A percentile compares a stretch with the other conserved stretches of the same genome.
phyloP scores from a whole-genome alignment of 148 eudicot genomes.

The Camellia japonica region DNA sequence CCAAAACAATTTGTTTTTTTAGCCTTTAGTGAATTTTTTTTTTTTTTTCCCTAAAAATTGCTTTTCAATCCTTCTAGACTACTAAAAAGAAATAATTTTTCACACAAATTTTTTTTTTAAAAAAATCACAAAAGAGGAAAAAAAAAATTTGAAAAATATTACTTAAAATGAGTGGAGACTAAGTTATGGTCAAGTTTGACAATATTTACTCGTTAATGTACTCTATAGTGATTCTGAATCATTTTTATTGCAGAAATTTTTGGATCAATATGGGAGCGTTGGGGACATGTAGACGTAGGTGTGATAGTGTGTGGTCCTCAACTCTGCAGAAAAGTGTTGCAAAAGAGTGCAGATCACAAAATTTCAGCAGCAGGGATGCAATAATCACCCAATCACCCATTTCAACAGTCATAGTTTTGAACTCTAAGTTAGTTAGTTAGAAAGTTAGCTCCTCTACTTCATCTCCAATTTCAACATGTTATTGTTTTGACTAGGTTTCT shows the following conservation, averaged over 20 bases:
- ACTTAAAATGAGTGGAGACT: neutral
- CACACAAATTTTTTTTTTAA: too few relatives aligned
- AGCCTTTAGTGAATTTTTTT: too few relatives aligned
- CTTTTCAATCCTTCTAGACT: too few relatives aligned
- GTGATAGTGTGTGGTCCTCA: slow-evolving; percentile 83
- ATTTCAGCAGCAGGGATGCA: slow-evolving; percentile 36
- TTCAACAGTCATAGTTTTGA: slow-evolving; percentile 85
- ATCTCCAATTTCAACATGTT: too few relatives aligned
- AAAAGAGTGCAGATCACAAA: slow-evolving; percentile 58
- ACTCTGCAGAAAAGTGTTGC: slow-evolving; percentile 69
- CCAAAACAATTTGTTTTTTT: too few relatives aligned
- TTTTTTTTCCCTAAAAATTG: too few relatives aligned
- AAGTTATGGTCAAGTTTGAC: neutral
- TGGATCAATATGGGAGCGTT: slow-evolving; percentile 39
- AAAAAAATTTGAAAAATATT: too few relatives aligned
- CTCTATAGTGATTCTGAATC: neutral
- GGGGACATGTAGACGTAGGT: slow-evolving; percentile 74
- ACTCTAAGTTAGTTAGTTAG: slow-evolving; percentile 25
- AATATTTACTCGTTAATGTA: too few relatives aligned
- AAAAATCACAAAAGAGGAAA: too few relatives aligned
- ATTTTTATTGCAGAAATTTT: slow-evolving; percentile 53
- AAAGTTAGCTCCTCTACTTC: too few relatives aligned
- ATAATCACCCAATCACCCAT: slow-evolving; percentile 60
- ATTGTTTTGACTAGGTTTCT: too few relatives aligned
- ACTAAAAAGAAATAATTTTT: too few relatives aligned